These are phyloP conservation scores for Taphrina betulina DNA, from an alignment of 1,139 yeast genomes.

Conservation along the genomic window DNA sequence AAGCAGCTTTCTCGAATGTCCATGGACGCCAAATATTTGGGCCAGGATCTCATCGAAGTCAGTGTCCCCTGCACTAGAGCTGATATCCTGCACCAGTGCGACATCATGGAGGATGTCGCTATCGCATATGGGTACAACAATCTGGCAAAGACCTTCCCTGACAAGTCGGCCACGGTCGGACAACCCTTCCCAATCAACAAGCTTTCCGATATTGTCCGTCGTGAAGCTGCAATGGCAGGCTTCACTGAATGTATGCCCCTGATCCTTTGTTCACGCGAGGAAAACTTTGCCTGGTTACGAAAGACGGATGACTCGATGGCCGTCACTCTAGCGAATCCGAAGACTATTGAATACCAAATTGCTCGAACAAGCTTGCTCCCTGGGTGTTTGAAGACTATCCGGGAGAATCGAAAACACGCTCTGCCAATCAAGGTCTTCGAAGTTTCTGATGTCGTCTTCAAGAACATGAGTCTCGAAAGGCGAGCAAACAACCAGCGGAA, in stretches of 20 bases:
- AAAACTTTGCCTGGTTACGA: constrained; percentile 84
- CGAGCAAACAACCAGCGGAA: constrained; percentile 89
- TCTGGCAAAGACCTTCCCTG: constrained; percentile 68
- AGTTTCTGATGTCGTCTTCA: constrained; percentile 89
- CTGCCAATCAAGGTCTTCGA: constrained; percentile 94
- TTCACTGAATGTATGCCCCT: constrained; percentile 95
- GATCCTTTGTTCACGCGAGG: constrained; percentile 94
- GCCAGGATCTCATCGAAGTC: constrained; percentile 61
- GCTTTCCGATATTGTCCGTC: constrained; percentile 83
- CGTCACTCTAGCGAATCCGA: constrained; percentile 91
- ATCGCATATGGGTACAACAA: constrained; percentile 94
- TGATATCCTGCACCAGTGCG: constrained; percentile 95
- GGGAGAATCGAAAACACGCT: constrained; percentile 93
- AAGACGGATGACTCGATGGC: constrained; percentile 67
- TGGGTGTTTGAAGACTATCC: constrained; percentile 90
- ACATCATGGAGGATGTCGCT: constrained; percentile 98
- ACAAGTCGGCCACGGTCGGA: constrained; percentile 77
- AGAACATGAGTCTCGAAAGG: constrained; percentile 76
- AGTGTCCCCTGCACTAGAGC: constrained; percentile 89
- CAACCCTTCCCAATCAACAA: constrained; percentile 88
- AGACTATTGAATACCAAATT: constrained; percentile 94
- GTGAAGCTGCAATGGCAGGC: constrained; percentile 91
- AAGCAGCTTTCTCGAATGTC: constrained; percentile 77
- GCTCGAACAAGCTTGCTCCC: constrained; percentile 93
- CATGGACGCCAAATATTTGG: constrained; percentile 59